phyloP scores from a whole-genome alignment of 2,329 filamentous ascomycete genomes.

The Thielaviopsis punctulata region DNA sequence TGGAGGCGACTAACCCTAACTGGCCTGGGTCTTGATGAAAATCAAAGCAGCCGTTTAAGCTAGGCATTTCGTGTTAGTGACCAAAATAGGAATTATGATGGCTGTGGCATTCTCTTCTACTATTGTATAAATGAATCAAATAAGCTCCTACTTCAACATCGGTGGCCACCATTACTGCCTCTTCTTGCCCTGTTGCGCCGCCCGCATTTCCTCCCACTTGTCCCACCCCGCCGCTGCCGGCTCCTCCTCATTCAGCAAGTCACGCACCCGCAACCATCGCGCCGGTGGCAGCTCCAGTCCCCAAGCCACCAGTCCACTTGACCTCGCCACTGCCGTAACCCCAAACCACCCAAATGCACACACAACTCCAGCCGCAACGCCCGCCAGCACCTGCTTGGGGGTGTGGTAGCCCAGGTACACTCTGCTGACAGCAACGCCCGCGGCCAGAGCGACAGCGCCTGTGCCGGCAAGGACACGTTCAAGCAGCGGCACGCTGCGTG shows the following conservation, averaged over 20 bases:
- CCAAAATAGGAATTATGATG: no score
- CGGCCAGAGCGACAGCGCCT: slow-evolving; percentile 43
- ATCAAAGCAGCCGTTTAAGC: no score
- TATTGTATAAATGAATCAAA: no score
- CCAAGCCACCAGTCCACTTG: slow-evolving; percentile 55
- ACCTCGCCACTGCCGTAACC: slow-evolving; percentile 48
- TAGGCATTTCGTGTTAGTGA: no score
- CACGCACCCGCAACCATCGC: slow-evolving; percentile 54
- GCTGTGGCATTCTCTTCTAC: no score
- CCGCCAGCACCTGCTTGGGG: slow-evolving; percentile 67
- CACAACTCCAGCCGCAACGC: slow-evolving; percentile 49
- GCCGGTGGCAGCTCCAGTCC: slow-evolving; percentile 47
- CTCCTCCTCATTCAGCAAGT: slow-evolving; percentile 77
- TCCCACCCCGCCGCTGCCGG: slow-evolving; percentile 85
- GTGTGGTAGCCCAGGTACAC: slow-evolving; percentile 93
- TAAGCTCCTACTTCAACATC: no score
- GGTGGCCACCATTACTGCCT: not conserved
- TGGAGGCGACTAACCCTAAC: no score
- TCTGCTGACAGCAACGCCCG: slow-evolving; percentile 60
- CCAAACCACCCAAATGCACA: slow-evolving; percentile 68
- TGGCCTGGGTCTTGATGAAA: not conserved
- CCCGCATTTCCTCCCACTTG: slow-evolving; percentile 53
- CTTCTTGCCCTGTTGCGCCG: slow-evolving; percentile 6
- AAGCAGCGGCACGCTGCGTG: slow-evolving; percentile 35
- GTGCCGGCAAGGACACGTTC: slow-evolving; percentile 40